Percentiles rank a stretch among this genome's conserved stretches.
Conservation (phyloP, 495 filamentous ascomycete genomes). For the Aspergillus cavernicola region DNA sequence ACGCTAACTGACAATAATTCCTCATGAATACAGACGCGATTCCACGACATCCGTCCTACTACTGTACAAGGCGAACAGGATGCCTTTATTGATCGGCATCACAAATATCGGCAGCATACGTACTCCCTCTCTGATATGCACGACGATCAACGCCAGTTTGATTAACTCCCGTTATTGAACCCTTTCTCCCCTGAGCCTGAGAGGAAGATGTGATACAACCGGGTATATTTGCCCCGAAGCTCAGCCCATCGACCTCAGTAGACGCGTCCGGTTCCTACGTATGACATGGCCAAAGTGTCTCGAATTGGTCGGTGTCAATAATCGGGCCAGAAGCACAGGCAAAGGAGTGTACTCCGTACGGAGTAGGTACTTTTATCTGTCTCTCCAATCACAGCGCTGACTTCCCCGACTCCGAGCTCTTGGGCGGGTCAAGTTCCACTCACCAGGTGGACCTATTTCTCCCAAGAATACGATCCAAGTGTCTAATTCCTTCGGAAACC, state of each 20-base stretch:
- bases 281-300: neutral
- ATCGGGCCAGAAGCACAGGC: neutral
- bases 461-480: neutral
- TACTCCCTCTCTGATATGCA: neutral
- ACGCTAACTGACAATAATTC: too few species aligned
- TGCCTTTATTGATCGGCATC: neutral
- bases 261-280: neutral
- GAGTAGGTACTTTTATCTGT: neutral
- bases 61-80: neutral
- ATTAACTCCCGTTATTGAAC: neutral
- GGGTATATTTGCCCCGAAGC: neutral
- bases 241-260: neutral
- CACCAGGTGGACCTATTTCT: neutral
- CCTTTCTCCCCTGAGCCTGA: neutral
- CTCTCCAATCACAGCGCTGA: neutral
- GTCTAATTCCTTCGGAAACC: neutral
- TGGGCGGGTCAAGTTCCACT: constrained; percentile 1
- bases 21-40: too few species aligned
- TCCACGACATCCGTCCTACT: neutral
- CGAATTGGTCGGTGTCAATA: neutral
- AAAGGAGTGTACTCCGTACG: neutral
- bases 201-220: neutral
- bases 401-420: neutral
- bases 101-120: neutral
- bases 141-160: constrained; percentile 2